Conservation (phyloP, 352 stramenopile species). For the Blastocystis sp. region DNA sequence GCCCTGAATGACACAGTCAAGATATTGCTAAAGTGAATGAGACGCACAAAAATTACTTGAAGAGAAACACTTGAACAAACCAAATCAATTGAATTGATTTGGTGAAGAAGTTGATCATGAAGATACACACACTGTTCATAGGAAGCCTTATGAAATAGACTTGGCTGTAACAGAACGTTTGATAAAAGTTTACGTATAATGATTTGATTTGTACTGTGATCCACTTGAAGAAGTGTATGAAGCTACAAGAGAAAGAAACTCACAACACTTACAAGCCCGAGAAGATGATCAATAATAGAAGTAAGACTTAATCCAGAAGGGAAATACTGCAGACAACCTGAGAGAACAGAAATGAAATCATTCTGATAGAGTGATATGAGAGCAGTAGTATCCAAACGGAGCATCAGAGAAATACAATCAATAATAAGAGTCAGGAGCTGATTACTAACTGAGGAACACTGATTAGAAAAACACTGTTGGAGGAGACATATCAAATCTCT, state of each 20-base stretch:
- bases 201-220: background rate
- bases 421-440: too few relatives aligned
- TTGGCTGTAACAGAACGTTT: background rate
- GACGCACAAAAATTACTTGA: background rate
- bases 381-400: background rate
- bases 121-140: background rate
- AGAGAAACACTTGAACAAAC: background rate
- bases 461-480: too few relatives aligned
- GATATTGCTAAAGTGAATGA: background rate
- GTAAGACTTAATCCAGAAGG: background rate
- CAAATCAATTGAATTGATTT: background rate
- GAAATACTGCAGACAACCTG: background rate
- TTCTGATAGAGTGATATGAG: background rate
- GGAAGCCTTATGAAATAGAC: background rate
- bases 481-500: too few relatives aligned
- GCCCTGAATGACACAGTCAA: background rate
- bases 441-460: too few relatives aligned
- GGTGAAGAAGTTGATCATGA: background rate
- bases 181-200: background rate
- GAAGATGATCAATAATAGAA: background rate
- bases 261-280: too few relatives aligned
- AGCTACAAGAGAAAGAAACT: background rate
- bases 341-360: background rate
- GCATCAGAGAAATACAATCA: background rate
- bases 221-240: background rate